phyloP scores from a whole-genome alignment of 495 filamentous ascomycete species.

The Annulohypoxylon stygium region DNA sequence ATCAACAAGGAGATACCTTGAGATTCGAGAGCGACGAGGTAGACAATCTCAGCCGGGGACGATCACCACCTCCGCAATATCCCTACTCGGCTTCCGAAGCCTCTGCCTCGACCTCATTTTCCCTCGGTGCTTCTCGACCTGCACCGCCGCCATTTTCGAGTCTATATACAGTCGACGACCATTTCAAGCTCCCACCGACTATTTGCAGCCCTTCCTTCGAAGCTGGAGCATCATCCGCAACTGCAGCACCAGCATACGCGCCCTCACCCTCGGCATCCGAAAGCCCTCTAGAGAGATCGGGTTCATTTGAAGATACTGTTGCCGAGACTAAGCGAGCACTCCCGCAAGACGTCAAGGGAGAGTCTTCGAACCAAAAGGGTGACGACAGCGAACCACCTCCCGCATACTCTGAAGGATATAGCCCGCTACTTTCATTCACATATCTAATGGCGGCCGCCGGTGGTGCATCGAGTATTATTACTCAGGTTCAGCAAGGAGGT shows the following conservation, averaged over 20 bases:
- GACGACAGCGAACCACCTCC: constrained; percentile 92
- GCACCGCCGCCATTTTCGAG: constrained; percentile 62
- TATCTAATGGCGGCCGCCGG: constrained; percentile 98
- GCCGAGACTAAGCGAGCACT: constrained; percentile 88
- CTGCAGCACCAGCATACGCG: constrained; percentile 71
- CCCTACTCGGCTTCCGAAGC: constrained; percentile 69
- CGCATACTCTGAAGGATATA: constrained; percentile 93
- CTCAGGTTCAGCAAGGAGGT: constrained; percentile 94
- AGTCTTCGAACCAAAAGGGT: constrained; percentile 67
- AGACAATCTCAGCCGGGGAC: constrained; percentile 54
- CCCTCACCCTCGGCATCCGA: constrained; percentile 61
- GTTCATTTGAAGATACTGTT: constrained; percentile 65
- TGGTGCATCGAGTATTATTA: constrained; percentile 97
- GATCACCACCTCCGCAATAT: constrained; percentile 73
- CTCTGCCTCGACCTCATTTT: constrained; percentile 66
- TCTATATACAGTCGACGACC: constrained; percentile 59
- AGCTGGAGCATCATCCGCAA: constrained; percentile 66
- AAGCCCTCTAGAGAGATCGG: constrained; percentile 52
- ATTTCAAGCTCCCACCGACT: constrained; percentile 53
- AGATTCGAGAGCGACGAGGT: constrained; percentile 58
- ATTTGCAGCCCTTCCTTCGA: constrained; percentile 68
- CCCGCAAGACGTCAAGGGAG: constrained; percentile 81
- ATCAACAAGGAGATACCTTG: constrained; percentile 43
- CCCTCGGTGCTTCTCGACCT: constrained; percentile 36
- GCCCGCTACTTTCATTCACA: constrained; percentile 91